Evolutionary conservation across 2,329 filamentous ascomycete species (phyloP), one percentile per base, ranked within the genome.

Genomic region (Incumbomyces delicatus): DNA sequence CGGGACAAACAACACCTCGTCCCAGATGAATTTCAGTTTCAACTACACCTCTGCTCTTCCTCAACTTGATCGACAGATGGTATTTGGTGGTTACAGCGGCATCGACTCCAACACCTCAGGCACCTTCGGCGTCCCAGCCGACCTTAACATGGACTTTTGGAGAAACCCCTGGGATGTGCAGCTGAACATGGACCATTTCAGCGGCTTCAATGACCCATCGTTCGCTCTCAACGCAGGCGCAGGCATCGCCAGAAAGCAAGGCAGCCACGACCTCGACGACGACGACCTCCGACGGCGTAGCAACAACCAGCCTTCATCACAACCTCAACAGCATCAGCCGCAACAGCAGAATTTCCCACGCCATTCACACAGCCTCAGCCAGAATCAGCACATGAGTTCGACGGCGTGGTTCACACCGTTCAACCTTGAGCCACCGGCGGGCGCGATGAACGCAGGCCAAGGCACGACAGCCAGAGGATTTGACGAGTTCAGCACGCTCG

Each of bases 321-420:
- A 41, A 34, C 22, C 12, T 18, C 45, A 20, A 31, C 16, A 41
- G 12, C 14, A 20, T 17, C 27, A 35, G 10, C 38, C 3, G 18
- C 12, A 12, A 13, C 30, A 41, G 6, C 16, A 33, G 13, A 20
- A 36, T 13, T n/a, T 29, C 12, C 35, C 18, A 32, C 6, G 40
- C 16, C 8, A 17, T 7, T 4, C 33, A 14, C 6, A 13, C 18
- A 42, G 18, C n/a, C 18, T 18, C 40, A 32, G n/a, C 17, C 40
- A 42, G 30, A 32, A 33, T 20, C 40, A 32, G 17, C 34, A 37
- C n/a, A 44, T 44, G 36, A 46, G 27, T 27, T 33, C 36, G 14
- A 41, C 81, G 44, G 86, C 85, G 4, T 96, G 89, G 86, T 94
- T 94, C 63, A 81, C 94, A 71, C 87, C 89, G 1, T 94, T 95